phyloP scores from a whole-genome alignment of 805 yeast genomes.

The Huiozyma naganishii region DNA sequence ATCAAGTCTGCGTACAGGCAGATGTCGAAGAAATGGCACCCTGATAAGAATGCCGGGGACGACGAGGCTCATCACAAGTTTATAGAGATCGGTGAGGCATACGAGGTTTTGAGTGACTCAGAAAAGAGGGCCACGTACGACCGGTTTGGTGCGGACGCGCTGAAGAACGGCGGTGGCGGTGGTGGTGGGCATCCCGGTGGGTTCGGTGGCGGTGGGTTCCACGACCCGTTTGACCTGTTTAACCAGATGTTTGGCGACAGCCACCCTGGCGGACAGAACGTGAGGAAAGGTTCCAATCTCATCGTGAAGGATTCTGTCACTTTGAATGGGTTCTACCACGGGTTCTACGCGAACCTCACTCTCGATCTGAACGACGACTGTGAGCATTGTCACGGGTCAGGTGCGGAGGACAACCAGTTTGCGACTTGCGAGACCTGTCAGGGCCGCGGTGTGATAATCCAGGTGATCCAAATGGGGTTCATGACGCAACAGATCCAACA shows the following conservation, averaged over 20 bases:
- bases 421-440: conserved; percentile 58
- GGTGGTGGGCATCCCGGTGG: conserved; percentile 30
- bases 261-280: conserved; percentile 33
- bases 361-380: conserved; percentile 69
- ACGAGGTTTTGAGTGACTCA: conserved; percentile 67
- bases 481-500: conserved; percentile 80
- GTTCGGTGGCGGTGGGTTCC: conserved; percentile 31
- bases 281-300: conserved; percentile 52
- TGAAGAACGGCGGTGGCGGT: conserved; percentile 47
- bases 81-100: conserved; percentile 87
- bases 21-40: conserved; percentile 79
- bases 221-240: conserved; percentile 29
- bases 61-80: conserved; percentile 79
- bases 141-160: conserved; percentile 64
- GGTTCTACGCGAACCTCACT: conserved; percentile 49
- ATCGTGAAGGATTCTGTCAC: conserved; percentile 45
- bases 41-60: conserved; percentile 82
- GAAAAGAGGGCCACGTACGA: conserved; percentile 65
- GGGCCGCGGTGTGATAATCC: conserved; percentile 62
- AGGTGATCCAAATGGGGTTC: conserved; percentile 71
- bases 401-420: conserved; percentile 67
- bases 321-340: conserved; percentile 59
- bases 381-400: conserved; percentile 70
- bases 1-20: conserved; percentile 79
- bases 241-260: conserved; percentile 28